These are phyloP conservation scores for Byssochlamys sp. DNA, from an alignment of 2,329 filamentous ascomycete genomes.

Conservation along the genomic window DNA sequence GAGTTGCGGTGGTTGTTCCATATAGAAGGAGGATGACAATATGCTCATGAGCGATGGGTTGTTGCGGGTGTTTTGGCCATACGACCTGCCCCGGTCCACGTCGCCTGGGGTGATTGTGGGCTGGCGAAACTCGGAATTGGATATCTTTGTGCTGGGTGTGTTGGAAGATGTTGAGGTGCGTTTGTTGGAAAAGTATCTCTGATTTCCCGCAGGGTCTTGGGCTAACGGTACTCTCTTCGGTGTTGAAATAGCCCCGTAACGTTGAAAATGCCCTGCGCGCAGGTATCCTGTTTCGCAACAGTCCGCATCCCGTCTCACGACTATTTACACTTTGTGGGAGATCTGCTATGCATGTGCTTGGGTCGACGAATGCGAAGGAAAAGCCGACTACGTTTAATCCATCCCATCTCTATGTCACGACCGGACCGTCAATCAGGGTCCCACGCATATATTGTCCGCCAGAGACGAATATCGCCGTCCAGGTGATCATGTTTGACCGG, in stretches of 20 bases:
- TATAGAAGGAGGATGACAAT: conserved; percentile 42
- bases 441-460: conserved; percentile 62
- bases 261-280: conserved; percentile 81
- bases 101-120: conserved; percentile 80
- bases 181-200: conserved; percentile 4
- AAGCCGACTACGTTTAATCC: conserved; percentile 49
- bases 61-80: conserved; percentile 98
- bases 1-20: conserved; percentile 25
- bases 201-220: neutral
- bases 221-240: neutral
- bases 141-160: conserved; percentile 81
- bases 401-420: conserved; percentile 58
- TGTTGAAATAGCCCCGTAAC: conserved; percentile 51
- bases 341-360: conserved; percentile 73
- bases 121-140: conserved; percentile 85
- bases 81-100: conserved; percentile 64
- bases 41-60: conserved; percentile 67
- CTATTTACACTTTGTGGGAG: conserved; percentile 80
- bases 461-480: conserved; percentile 61
- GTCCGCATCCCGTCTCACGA: conserved; percentile 66
- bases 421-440: conserved; percentile 41
- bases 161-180: conserved; percentile 82
- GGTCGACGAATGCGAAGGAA: conserved; percentile 60
- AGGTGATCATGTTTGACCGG: conserved; percentile 80
- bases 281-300: conserved; percentile 73